Evolutionary conservation across 2,329 filamentous ascomycete species (phyloP), one percentile per base, ranked within the genome.

Genomic region (Fusarium transvaalense): DNA sequence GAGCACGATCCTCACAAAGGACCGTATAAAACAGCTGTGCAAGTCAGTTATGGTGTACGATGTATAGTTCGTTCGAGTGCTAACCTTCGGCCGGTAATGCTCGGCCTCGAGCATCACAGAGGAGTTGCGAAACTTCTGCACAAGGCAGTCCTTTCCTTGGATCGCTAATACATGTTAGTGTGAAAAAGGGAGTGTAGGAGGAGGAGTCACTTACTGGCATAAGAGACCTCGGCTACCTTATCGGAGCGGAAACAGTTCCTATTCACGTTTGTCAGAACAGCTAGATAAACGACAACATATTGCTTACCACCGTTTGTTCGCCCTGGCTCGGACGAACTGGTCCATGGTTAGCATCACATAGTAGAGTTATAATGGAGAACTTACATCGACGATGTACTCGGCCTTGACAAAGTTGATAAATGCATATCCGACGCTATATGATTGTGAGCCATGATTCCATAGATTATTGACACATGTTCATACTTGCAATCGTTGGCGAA

Each of bases 121-220:
- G 38, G 93, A 97, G 82, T 99, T 99, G 35, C 96, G 90, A 76
- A 99, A 99, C 77, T 98, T 97, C 78, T 97, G 92, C 9, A 97
- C 88, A 0, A 98, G 85, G 68, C 93, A 95, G 75, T 97, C 94
- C 67, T 91, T 91, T 45, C 96, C 96, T 82, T 99, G 96, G 62
- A 97, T 95, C 14, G 94, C 92, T 94, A 59, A 48, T 21, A 14
- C 12, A 82, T 56, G 82, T 74, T 21, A 74, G 61, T 59, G 41
- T 14, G 2, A 10, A 2, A 6, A 13, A 14, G 1, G 9, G 6
- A 15, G 7, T 5, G 13, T 5, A 9, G 4, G 4, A 4, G 6
- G 5, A 7, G 3, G 3, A 0, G 6, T n/a, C 14, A 84, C 91
- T 82, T 79, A 94, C 92, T 97, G n/a, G 96, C 96, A 78, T 98